A percentile compares a stretch with the other conserved stretches of the same genome.
Conservation (phyloP, 2,329 filamentous ascomycete species). For the Hymenoscyphus infarciens region DNA sequence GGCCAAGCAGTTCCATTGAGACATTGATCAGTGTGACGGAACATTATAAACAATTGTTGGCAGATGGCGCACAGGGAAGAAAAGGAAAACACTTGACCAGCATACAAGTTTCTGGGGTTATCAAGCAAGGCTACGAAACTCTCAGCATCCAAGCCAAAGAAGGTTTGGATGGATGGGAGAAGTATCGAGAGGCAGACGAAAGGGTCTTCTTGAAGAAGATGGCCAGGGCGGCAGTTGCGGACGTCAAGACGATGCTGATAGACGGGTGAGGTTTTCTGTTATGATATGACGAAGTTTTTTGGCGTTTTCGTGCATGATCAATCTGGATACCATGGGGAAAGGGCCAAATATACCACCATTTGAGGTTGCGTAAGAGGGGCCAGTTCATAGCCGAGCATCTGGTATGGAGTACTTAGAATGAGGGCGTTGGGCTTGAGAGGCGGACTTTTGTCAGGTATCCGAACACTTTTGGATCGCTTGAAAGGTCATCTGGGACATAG, state of each 20-base stretch:
- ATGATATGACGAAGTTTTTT: neutral
- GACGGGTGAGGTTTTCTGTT: constrained; percentile 3
- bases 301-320: constrained; percentile 2
- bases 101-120: constrained; percentile 80
- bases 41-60: constrained; percentile 83
- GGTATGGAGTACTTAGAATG: neutral
- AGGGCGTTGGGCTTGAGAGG: neutral
- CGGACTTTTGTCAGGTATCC: neutral
- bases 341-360: constrained; percentile 7
- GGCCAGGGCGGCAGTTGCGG: constrained; percentile 72
- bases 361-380: neutral
- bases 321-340: constrained; percentile 8
- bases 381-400: neutral
- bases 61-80: constrained; percentile 48
- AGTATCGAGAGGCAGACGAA: constrained; percentile 82
- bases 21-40: constrained; percentile 77
- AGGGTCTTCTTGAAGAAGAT: constrained; percentile 83
- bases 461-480: neutral
- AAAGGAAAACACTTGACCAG: constrained; percentile 71
- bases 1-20: constrained; percentile 69
- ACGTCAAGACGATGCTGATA: constrained; percentile 47
- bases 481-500: too few relatives aligned
- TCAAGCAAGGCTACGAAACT: constrained; percentile 95
- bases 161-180: constrained; percentile 80
- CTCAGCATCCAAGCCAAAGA: constrained; percentile 87